phyloP scores from a whole-genome alignment of 345 rosid species.

The Hevea brasiliensis region DNA sequence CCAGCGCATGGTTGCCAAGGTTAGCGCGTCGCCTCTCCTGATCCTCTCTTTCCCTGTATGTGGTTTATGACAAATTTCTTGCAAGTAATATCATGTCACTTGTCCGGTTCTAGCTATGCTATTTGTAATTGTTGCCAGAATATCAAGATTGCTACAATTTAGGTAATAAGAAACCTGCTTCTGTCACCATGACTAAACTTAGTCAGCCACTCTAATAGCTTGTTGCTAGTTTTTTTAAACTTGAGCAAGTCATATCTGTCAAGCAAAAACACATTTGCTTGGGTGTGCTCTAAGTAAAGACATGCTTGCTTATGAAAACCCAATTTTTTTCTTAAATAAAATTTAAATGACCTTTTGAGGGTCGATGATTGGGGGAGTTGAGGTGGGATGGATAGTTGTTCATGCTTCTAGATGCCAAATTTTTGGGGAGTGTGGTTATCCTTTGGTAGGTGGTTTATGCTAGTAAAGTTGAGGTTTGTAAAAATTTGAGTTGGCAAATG shows the following conservation, averaged over 20 bases:
- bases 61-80: not conserved
- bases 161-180: too few species aligned
- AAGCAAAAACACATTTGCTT: too few species aligned
- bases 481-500: not conserved
- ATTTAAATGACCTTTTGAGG: not conserved
- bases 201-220: not conserved
- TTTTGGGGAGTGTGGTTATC: not conserved
- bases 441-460: not conserved
- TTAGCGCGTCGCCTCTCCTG: conserved; percentile 75
- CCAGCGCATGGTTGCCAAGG: conserved; percentile 99
- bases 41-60: not conserved
- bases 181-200: not conserved
- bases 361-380: not conserved
- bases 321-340: not conserved
- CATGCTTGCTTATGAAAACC: not conserved
- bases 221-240: not conserved
- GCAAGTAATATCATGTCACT: too few species aligned
- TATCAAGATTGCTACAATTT: too few species aligned
- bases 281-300: not conserved
- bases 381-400: not conserved
- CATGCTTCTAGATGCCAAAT: not conserved
- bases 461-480: not conserved
- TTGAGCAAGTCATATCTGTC: not conserved
- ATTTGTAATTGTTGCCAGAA: too few species aligned
- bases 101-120: too few species aligned